Evolutionary conservation across 1,284 basidiomycete species (phyloP).

Genomic region (Hemileia vastatrix): DNA sequence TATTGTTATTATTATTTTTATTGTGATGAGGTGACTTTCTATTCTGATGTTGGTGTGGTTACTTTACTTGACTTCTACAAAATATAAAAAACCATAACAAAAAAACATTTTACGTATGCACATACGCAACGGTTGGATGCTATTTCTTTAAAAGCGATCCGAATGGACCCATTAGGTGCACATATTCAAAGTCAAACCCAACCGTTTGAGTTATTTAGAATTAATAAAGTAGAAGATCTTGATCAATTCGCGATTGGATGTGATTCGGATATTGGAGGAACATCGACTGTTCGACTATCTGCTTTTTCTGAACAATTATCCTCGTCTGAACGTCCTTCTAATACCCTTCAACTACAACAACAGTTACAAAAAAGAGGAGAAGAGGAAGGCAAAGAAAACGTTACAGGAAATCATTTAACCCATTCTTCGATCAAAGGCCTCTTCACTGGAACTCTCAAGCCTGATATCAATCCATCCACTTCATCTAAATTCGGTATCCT

Average conservation of each 20-base stretch:
- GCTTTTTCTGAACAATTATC: constrained; percentile 4
- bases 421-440: constrained; percentile 3
- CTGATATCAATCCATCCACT: constrained; percentile 5
- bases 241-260: constrained; percentile 62
- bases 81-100: too few relatives aligned
- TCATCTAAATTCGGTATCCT: constrained; percentile 12
- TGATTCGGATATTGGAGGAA: constrained; percentile 74
- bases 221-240: constrained; percentile 51
- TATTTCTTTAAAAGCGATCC: neutral
- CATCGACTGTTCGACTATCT: constrained; percentile 47
- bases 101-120: too few relatives aligned
- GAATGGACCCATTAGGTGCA: constrained; percentile 17
- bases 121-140: too few relatives aligned
- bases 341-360: too few relatives aligned
- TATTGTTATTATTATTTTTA: neutral
- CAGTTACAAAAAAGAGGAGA: too few relatives aligned
- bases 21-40: neutral
- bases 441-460: constrained; percentile 5
- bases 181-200: constrained; percentile 4
- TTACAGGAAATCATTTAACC: too few relatives aligned
- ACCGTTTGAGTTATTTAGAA: constrained; percentile 14
- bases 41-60: neutral
- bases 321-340: neutral
- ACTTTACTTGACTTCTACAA: neutral
- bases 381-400: too few relatives aligned